These are phyloP conservation scores for Naganishia albida DNA, from an alignment of 1,284 basidiomycete species.

Conservation along the genomic window DNA sequence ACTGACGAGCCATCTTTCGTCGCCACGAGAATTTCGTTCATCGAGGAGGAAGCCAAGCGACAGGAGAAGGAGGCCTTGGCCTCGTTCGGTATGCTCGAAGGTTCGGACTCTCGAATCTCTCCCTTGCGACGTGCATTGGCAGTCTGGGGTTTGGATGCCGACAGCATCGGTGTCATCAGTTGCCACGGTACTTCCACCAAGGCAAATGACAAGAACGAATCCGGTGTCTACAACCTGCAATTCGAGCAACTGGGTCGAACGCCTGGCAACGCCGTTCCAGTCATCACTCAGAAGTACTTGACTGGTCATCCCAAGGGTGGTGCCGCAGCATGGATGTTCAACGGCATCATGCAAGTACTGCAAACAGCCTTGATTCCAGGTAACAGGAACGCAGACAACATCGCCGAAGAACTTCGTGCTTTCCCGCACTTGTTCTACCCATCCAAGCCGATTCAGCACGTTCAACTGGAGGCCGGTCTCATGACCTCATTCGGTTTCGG, in stretches of 20 bases:
- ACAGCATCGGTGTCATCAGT: conserved; percentile 69
- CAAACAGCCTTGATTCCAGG: conserved; percentile 89
- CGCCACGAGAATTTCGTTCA: conserved; percentile 69
- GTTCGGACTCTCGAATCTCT: conserved; percentile 76
- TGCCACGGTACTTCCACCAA: conserved; percentile 83
- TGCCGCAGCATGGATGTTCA: conserved; percentile 96
- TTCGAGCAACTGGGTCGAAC: conserved; percentile 85
- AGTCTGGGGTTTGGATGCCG: conserved; percentile 90
- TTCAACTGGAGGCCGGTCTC: conserved; percentile 84
- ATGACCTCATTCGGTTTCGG: conserved; percentile 99
- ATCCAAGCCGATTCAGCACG: conserved; percentile 90
- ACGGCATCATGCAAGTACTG: conserved; percentile 86
- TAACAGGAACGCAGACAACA: conserved; percentile 94
- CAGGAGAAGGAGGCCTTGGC: conserved; percentile 89
- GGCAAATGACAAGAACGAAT: conserved; percentile 99
- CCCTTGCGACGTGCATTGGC: conserved; percentile 93
- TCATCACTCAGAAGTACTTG: conserved; percentile 96
- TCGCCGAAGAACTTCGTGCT: conserved; percentile 87
- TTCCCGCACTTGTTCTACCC: conserved; percentile 95
- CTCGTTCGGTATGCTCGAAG: conserved; percentile 93
- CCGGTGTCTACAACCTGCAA: conserved; percentile 92
- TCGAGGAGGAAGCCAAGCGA: conserved; percentile 82
- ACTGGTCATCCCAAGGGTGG: conserved; percentile 96
- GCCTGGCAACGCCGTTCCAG: conserved; percentile 89
- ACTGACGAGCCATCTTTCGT: conserved; percentile 68